Evolutionary conservation across 306 rosid genomes (phyloP).

Genomic region (Cicer bijugum): DNA sequence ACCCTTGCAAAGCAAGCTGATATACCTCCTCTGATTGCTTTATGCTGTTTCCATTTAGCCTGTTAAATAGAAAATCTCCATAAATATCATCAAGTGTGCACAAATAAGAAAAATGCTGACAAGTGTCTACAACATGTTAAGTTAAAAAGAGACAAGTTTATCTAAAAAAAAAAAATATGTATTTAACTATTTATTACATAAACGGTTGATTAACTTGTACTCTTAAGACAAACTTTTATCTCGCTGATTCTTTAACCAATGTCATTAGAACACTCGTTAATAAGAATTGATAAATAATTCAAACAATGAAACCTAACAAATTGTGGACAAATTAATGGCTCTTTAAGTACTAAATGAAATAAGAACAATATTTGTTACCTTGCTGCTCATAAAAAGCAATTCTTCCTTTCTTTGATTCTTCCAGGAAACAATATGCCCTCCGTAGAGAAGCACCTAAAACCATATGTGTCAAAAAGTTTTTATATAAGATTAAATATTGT

Average conservation of each 20-base stretch:
- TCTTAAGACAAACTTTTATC: too few species aligned
- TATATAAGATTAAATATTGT: neutral
- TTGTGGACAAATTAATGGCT: neutral
- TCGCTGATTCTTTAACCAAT: too few species aligned
- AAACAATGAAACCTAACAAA: conserved; percentile 2
- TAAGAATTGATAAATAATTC: neutral
- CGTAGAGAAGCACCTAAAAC: conserved; percentile 75
- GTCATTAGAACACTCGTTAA: too few species aligned
- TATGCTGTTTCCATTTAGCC: conserved; percentile 66
- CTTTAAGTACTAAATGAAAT: neutral
- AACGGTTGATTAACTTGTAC: too few species aligned
- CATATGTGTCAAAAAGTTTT: conserved; percentile 31
- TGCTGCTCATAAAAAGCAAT: conserved; percentile 73
- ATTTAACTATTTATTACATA: too few species aligned
- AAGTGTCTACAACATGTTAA: too few species aligned
- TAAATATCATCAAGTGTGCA: conserved; percentile 2
- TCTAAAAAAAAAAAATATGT: too few species aligned
- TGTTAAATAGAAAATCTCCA: conserved; percentile 44
- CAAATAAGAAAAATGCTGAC: neutral
- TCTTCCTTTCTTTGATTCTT: conserved; percentile 76
- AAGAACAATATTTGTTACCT: conserved; percentile 51
- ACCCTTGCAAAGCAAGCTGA: conserved; percentile 72
- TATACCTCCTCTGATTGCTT: conserved; percentile 81
- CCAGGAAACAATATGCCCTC: conserved; percentile 82
- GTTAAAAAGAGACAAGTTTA: too few species aligned